A percentile compares a stretch with the other conserved stretches of the same genome.
Evolutionary conservation across 1,139 yeast species (phyloP).

Genomic region (Taiozyma sp.): DNA sequence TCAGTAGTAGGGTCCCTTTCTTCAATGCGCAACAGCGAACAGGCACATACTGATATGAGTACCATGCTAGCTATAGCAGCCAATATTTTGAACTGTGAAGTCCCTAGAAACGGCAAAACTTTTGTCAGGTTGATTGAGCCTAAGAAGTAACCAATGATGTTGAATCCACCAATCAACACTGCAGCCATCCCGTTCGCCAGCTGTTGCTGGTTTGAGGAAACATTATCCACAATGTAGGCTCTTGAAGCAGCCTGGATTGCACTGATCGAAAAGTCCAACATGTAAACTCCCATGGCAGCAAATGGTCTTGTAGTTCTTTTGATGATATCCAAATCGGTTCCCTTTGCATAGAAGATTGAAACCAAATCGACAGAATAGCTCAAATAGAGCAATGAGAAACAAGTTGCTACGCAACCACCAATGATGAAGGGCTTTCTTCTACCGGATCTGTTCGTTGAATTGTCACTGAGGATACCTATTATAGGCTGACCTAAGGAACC

Average conservation of each 20-base stretch:
- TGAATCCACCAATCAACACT: slow-evolving; percentile 55
- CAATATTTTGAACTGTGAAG: slow-evolving; percentile 45
- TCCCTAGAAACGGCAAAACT: slow-evolving; percentile 33
- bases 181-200: slow-evolving; percentile 72
- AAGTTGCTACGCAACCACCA: slow-evolving; percentile 43
- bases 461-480: slow-evolving; percentile 50
- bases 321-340: slow-evolving; percentile 17
- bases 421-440: slow-evolving; percentile 50
- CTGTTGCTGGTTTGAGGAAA: slow-evolving; percentile 48
- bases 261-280: slow-evolving; percentile 51
- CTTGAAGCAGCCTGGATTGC: slow-evolving; percentile 56
- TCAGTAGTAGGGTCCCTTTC: slow-evolving; percentile 44
- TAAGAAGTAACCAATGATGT: slow-evolving; percentile 45
- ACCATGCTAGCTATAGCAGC: slow-evolving; percentile 39
- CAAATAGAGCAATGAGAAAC: slow-evolving; percentile 36
- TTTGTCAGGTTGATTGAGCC: slow-evolving; percentile 39
- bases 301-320: slow-evolving; percentile 32
- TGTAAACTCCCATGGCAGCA: slow-evolving; percentile 45
- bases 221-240: slow-evolving; percentile 53
- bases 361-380: slow-evolving; percentile 43
- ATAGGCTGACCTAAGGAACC: slow-evolving; percentile 58
- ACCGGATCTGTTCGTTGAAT: slow-evolving; percentile 38
- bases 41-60: slow-evolving; percentile 32
- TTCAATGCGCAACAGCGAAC: slow-evolving; percentile 34
- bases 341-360: slow-evolving; percentile 21